A percentile compares a stretch with the other conserved stretches of the same genome.
These are phyloP conservation scores for Talaromyces marneffei DNA, from an alignment of 2,329 filamentous ascomycete species.

Conservation along the genomic window DNA sequence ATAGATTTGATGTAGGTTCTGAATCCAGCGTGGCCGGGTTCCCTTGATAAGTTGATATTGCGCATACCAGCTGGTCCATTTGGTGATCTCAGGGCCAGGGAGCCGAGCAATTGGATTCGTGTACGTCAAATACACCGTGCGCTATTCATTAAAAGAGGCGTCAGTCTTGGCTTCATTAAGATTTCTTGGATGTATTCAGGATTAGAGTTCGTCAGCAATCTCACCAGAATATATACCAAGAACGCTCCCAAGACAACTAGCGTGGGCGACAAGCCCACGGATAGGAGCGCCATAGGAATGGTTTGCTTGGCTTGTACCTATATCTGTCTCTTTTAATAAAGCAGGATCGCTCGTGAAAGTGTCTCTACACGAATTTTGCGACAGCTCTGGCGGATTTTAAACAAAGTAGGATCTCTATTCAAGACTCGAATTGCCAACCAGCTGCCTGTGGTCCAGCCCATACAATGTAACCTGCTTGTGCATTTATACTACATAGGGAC, in stretches of 20 bases:
- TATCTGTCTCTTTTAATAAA: neutral
- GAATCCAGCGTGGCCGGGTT: constrained; percentile 19
- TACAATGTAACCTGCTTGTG: neutral
- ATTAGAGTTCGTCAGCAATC: neutral
- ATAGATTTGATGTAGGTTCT: constrained; percentile 26
- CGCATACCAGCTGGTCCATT: constrained; percentile 21
- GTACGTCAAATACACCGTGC: neutral
- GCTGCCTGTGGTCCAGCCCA: too few species aligned
- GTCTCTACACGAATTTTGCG: neutral
- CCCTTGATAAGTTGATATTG: constrained; percentile 21
- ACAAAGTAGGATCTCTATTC: neutral
- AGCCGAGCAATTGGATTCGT: constrained; percentile 17
- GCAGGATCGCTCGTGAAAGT: neutral
- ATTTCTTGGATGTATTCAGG: neutral
- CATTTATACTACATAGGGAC: neutral
- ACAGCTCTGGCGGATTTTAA: neutral
- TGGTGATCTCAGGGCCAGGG: constrained; percentile 23
- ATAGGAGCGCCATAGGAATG: neutral
- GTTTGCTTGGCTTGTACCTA: neutral
- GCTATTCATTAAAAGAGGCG: neutral
- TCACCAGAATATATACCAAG: neutral
- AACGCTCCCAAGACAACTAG: neutral
- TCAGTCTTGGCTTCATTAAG: neutral
- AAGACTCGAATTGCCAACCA: neutral
- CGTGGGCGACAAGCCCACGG: neutral